phyloP scores from a whole-genome alignment of 2,329 filamentous ascomycete genomes.

The Dothideomycetes sp. region DNA sequence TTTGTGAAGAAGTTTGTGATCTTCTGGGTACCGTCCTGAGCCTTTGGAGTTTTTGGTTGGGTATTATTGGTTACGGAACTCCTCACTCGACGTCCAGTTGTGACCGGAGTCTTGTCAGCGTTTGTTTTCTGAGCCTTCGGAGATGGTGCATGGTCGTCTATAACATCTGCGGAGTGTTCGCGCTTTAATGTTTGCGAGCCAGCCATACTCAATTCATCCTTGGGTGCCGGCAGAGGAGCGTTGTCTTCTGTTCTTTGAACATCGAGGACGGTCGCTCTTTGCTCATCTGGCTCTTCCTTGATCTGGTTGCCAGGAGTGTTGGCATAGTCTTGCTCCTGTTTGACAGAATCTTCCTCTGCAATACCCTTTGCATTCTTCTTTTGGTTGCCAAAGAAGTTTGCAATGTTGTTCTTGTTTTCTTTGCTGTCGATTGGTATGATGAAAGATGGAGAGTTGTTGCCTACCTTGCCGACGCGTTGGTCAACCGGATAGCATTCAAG shows the following conservation, averaged over 20 bases:
- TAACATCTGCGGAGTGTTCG: constrained; percentile 32
- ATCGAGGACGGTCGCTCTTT: constrained; percentile 33
- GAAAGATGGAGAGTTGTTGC: constrained; percentile 78
- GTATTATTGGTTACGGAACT: constrained; percentile 50
- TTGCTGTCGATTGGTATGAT: constrained; percentile 73
- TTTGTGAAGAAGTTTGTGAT: constrained; percentile 50
- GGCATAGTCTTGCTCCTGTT: constrained; percentile 24
- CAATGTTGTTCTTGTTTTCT: constrained; percentile 87
- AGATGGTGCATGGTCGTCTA: constrained; percentile 25
- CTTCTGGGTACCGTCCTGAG: constrained; percentile 42
- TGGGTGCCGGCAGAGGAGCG: constrained; percentile 39
- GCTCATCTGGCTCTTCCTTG: constrained; percentile 33
- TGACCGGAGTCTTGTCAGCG: constrained; percentile 11
- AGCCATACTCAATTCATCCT: constrained; percentile 21
- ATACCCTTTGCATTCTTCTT: constrained; percentile 29
- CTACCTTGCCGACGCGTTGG: constrained; percentile 87
- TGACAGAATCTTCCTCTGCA: constrained; percentile 24
- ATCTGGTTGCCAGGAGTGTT: constrained; percentile 24
- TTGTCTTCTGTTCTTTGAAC: constrained; percentile 42
- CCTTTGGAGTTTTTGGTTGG: constrained; percentile 37
- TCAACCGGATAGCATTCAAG: constrained; percentile 79
- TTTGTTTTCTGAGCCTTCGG: constrained; percentile 28
- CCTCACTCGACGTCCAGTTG: constrained; percentile 36
- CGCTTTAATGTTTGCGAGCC: constrained; percentile 37
- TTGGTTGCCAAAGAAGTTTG: constrained; percentile 74